phyloP scores from a whole-genome alignment of 2,329 filamentous ascomycete species.

The Tolypocladium inflatum region DNA sequence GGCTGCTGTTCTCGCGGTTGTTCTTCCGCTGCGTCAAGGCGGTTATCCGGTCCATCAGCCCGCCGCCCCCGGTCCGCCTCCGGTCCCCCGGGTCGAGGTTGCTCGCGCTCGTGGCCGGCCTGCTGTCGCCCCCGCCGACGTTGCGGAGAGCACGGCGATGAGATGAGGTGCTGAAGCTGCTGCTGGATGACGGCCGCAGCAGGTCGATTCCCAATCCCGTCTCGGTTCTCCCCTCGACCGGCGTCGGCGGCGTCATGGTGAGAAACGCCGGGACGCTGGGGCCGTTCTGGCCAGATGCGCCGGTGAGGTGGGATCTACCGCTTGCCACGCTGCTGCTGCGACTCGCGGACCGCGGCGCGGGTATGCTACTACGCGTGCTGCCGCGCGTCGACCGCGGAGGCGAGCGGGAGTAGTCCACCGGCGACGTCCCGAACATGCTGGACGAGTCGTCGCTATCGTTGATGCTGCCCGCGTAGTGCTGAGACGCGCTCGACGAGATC shows the following conservation, averaged over 20 bases:
- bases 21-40: constrained; percentile 21
- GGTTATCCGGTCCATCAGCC: constrained; percentile 24
- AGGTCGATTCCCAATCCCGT: constrained; percentile 19
- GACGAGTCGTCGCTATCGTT: constrained; percentile 49
- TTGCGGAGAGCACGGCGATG: constrained; percentile 9
- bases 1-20: constrained; percentile 13
- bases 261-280: constrained; percentile 28
- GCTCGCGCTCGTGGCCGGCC: constrained; percentile 23
- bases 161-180: constrained; percentile 13
- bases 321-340: constrained; percentile 44
- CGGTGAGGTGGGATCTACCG: constrained; percentile 30
- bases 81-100: constrained; percentile 13
- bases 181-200: constrained; percentile 22
- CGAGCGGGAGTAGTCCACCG: constrained; percentile 49
- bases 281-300: constrained; percentile 15
- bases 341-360: constrained; percentile 34
- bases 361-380: constrained; percentile 37
- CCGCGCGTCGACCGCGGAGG: constrained; percentile 44
- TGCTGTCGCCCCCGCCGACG: constrained; percentile 9
- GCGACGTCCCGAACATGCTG: constrained; percentile 42
- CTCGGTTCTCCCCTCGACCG: constrained; percentile 17
- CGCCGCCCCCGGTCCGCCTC: constrained; percentile 17
- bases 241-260: constrained; percentile 39
- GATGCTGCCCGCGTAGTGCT: constrained; percentile 30
- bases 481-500: constrained; percentile 27